Conservation (phyloP, 2,329 filamentous ascomycete genomes). For the Penicillium vulpinum region DNA sequence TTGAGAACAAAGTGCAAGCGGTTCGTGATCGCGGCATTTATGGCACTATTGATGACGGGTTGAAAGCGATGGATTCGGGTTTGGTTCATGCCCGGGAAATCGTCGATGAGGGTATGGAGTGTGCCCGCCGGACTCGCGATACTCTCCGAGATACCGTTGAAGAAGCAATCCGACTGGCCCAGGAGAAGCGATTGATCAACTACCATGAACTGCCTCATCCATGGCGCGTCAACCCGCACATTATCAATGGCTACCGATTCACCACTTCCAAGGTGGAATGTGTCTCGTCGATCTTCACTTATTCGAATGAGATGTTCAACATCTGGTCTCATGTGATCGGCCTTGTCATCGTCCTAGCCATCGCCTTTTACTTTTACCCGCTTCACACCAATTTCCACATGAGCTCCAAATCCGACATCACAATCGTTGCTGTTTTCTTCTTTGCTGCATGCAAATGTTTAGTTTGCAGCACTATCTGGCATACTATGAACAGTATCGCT, state of each 20-base stretch:
- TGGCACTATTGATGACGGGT: slow-evolving; percentile 75
- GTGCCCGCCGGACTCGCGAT: slow-evolving; percentile 78
- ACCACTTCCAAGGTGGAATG: slow-evolving; percentile 88
- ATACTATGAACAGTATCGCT: slow-evolving; percentile 97
- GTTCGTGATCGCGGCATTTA: slow-evolving; percentile 75
- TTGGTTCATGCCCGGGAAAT: slow-evolving; percentile 72
- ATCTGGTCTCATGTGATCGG: slow-evolving; percentile 96
- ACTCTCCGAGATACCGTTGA: slow-evolving; percentile 83
- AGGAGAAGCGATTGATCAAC: slow-evolving; percentile 76
- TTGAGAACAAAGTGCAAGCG: slow-evolving; percentile 79
- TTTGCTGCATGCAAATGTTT: slow-evolving; percentile 93
- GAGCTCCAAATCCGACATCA: slow-evolving; percentile 82
- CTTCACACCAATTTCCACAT: slow-evolving; percentile 80
- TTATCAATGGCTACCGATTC: slow-evolving; percentile 88
- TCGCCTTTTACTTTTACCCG: slow-evolving; percentile 97
- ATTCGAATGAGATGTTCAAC: slow-evolving; percentile 94
- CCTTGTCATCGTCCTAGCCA: slow-evolving; percentile 78
- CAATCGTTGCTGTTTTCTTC: slow-evolving; percentile 93
- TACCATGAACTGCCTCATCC: slow-evolving; percentile 90
- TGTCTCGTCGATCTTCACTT: slow-evolving; percentile 74
- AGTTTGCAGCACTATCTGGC: slow-evolving; percentile 93
- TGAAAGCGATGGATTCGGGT: slow-evolving; percentile 76
- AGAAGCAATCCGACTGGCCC: slow-evolving; percentile 70
- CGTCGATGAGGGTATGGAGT: slow-evolving; percentile 77
- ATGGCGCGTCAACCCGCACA: slow-evolving; percentile 95